Base-by-base conservation (phyloP, 2,329 filamentous ascomycete genomes). In the Neocucurbitaria cava region DNA sequence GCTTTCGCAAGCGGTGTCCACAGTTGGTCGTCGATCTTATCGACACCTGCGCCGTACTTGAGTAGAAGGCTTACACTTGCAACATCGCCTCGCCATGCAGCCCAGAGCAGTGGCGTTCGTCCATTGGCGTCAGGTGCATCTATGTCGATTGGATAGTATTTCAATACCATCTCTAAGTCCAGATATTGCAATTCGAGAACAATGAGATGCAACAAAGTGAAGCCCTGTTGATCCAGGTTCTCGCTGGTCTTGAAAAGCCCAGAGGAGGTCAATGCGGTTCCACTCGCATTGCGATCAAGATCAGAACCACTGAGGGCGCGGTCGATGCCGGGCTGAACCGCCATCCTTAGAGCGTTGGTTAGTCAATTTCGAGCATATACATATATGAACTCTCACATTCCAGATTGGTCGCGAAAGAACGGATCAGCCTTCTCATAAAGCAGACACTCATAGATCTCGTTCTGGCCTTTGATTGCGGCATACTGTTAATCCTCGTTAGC, bases 41-140 rank as follows among this genome's bases (percentile, higher is more conserved):
- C 36, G 11, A 43, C 28, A 35, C 52, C 40, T 6, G 53, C 56
- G 18, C 49, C 39, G 26, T 48, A 45, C 18, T 5, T 38, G 18
- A 58, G 20, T 7, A 58, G 52, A 20, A 55, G 35, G 13, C 48
- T 30, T 17, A 58, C 33, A n/a, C 17, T 49, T 2, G 24, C 20
- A 13, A 45, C 18, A 35, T 58, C 47, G 26, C 52, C 56, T 20
- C 52, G 15, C 55, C 52, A 54, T 24, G 55, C 55, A 17, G 47
- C 52, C 52, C 56, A 55, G 9, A 52, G 23, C 2, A 58, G 26
- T 7, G 50, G 41, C n/a, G 50, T 58, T 17, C 51, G 50, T n/a
- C 55, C 55, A 39, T 54, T 55, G 18, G 30, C 45, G 36, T 55
- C 56, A 5, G 21, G 10, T 9, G 28, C 28, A 35, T 58, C 44